Evolutionary conservation across 768 basidiomycete genomes (phyloP), one percentile per base, ranked within the genome.

Genomic region (Tulasnella calospora): DNA sequence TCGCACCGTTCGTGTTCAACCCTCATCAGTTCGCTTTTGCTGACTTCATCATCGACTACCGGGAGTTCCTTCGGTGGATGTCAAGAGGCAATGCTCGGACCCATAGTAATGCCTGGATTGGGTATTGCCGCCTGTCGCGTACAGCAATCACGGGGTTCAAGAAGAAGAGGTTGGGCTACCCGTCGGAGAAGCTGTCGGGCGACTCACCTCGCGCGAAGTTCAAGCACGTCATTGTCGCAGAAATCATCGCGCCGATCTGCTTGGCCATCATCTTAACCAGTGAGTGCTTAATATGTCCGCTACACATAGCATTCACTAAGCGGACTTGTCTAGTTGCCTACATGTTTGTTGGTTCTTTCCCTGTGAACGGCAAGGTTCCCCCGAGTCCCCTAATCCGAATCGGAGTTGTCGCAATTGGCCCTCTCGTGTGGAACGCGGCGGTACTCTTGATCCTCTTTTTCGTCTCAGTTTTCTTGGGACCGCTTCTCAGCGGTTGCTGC

Each of bases 91-190:
- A 99, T 86, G 98, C 98, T 51, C 89, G 96, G 41, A 95, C 95
- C 30, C 98, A 99, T 85, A 93, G 90, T 82, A 99, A 98, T 84
- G 98, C 97, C 6, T 99, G 98, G 98, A 97, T 99, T 81, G 97
- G 98, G 0, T 99, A 99, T 85, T 99, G 98, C 84, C 94, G 98
- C 75, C 87, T 99, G 70, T 95, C 95, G n/a, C 89, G 98, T 74
- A 99, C 98, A 23, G 93, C 95, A 90, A 97, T 99, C 83, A 99
- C 98, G 23, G 98, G 98, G n/a, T 99, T 96, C 90, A 99, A 99
- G 89, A 94, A 94, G 87, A 98, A 99, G 89, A 90, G 91, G 81
- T 90, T 99, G 8, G 98, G 98, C 30, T 93, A 95, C 83, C 98
- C 98, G 1, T 98, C 96, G 0, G 97, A 99, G 85, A 99, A 98